Base-by-base conservation (phyloP, 2,329 filamentous ascomycete species). In the Geosmithia flava region DNA sequence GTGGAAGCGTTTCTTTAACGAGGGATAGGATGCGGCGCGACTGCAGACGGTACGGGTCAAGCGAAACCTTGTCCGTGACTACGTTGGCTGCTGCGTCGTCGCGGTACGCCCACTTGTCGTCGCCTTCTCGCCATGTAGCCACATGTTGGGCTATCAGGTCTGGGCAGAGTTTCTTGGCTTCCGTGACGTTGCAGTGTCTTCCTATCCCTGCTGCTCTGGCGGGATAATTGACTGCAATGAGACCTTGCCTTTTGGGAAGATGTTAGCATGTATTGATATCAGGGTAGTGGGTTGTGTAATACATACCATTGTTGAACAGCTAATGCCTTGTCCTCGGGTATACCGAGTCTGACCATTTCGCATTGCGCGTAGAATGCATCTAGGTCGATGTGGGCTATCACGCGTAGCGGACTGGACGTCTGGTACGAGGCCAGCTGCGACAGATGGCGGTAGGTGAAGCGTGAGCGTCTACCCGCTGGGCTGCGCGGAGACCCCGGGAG, bases 301-400 rank as follows among this genome's bases (percentile, higher is more conserved):
- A 37, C 65, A 53, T 68, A 83, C 86, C 87, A 97, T 72, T 97
- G 91, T 61, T 94, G 90, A 19, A 98, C 93, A 1, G 89, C 93
- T 20, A 98, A 76, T 10, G 93, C 93, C 54, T 81, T 77, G 49
- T 88, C 78, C 52, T 87, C 81, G 15, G 83, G 70, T 11, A 86
- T 70, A 13, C 81, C 82, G 43, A 97, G 74, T 7, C 93, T 81
- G 10, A 95, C 81, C 76, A 90, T 94, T 67, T 98, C 93, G 61
- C 89, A 96, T 70, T 98, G 93, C 3, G 86, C 85, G 63, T 98
- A 98, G 67, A 98, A 98, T 40, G 91, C 91, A 76, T 98, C 93
- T 51, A 98, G 81, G 59, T 98, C 93, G 53, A 97, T 81, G 63
- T 96, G 90, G 7, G 88, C 87, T 55, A 96, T 80, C 27, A 94